phyloP scores from a whole-genome alignment of 1,139 yeast genomes.

The Candida anutae region DNA sequence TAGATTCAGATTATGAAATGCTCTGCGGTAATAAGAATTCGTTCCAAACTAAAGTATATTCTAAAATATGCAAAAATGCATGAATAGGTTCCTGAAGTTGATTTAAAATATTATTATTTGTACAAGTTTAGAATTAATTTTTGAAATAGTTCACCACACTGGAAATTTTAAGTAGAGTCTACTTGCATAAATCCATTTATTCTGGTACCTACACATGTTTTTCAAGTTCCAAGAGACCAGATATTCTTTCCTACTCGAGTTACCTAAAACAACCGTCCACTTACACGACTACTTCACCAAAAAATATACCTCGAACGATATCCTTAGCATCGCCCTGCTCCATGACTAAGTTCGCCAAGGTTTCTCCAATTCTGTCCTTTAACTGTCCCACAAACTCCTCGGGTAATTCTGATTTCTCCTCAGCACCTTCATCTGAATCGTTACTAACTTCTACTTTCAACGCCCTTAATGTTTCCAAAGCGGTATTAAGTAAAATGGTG shows the following conservation, averaged over 20 bases:
- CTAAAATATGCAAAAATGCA: too few species aligned
- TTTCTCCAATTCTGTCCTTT: conserved; percentile 52
- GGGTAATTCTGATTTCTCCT: conserved; percentile 17
- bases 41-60: too few species aligned
- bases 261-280: conserved; percentile 1
- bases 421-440: conserved; percentile 3
- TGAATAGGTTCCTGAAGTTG: too few species aligned
- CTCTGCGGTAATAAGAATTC: conserved; percentile 1
- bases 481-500: conserved; percentile 36
- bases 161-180: too few species aligned
- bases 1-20: conserved; percentile 1
- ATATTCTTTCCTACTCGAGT: not conserved
- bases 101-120: too few species aligned
- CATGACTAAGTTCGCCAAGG: conserved; percentile 44
- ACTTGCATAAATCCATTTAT: too few species aligned
- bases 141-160: too few species aligned
- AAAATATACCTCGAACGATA: conserved; percentile 64
- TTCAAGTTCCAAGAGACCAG: not conserved
- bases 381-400: conserved; percentile 42
- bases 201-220: too few species aligned
- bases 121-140: too few species aligned
- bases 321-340: conserved; percentile 47
- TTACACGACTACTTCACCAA: conserved; percentile 47
- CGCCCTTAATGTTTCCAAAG: conserved; percentile 47
- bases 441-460: conserved; percentile 29